Conservation (phyloP, 202 grass and related monocot genomes). For the Schoenoplectus tabernaemontani region DNA sequence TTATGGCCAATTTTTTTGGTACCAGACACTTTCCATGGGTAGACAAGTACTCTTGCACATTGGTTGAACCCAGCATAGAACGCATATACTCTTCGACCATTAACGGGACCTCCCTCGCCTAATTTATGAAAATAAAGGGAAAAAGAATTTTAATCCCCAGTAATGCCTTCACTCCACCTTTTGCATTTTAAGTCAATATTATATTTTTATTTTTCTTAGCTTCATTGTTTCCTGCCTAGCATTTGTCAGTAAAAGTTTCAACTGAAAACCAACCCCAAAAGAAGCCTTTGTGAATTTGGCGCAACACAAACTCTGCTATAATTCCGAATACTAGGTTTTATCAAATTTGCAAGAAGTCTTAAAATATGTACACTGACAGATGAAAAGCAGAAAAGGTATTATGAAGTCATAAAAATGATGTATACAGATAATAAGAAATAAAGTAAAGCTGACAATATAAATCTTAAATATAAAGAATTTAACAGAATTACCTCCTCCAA, state of each 20-base stretch:
- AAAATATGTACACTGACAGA: not conserved
- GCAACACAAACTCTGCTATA: not conserved
- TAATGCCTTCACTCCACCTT: not conserved
- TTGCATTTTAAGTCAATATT: not conserved
- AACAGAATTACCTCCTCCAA: slow-evolving; percentile 28
- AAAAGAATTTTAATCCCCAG: not conserved
- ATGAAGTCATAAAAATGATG: not conserved
- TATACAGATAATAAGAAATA: not conserved
- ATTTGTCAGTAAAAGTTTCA: not conserved
- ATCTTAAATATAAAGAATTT: not conserved
- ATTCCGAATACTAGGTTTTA: not conserved
- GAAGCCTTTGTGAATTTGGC: not conserved
- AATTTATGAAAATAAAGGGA: not conserved
- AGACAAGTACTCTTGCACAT: slow-evolving; percentile 41
- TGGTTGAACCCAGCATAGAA: slow-evolving; percentile 20
- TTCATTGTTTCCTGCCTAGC: not conserved
- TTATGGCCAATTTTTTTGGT: slow-evolving; percentile 30
- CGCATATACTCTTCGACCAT: slow-evolving; percentile 25
- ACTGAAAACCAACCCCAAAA: not conserved
- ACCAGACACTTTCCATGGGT: slow-evolving; percentile 51
- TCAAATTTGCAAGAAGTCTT: not conserved
- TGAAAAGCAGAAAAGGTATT: not conserved
- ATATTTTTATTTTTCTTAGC: not conserved
- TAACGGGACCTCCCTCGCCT: slow-evolving; percentile 29
- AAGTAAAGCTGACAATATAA: not conserved